A percentile compares a stretch with the other conserved stretches of the same genome.
Evolutionary conservation across 768 basidiomycete species (phyloP).

Genomic region (Auriscalpium vulgare): DNA sequence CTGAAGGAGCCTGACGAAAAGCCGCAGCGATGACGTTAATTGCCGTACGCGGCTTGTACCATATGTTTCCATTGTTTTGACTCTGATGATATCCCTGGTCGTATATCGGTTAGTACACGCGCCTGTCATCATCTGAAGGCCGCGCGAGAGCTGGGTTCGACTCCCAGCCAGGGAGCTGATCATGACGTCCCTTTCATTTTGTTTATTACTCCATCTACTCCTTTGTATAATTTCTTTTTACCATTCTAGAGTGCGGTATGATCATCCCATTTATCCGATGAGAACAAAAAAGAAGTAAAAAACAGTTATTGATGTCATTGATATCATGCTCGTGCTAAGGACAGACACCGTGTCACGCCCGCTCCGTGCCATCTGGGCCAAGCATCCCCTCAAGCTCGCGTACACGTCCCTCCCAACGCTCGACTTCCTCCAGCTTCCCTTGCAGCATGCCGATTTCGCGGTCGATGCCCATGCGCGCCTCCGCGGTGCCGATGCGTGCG

Average conservation of each 20-base stretch:
- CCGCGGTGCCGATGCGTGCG: conserved; percentile 59
- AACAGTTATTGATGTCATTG: too few species aligned
- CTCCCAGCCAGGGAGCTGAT: neutral
- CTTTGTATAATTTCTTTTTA: too few species aligned
- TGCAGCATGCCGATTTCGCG: conserved; percentile 66
- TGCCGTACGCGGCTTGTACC: too few species aligned
- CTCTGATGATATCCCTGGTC: neutral
- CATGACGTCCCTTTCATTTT: too few species aligned
- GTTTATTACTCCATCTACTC: too few species aligned
- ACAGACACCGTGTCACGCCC: neutral
- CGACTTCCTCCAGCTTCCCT: conserved; percentile 60
- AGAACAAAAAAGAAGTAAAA: too few species aligned
- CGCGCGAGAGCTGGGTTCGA: neutral
- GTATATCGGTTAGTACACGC: neutral
- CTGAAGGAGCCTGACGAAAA: too few species aligned
- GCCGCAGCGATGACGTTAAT: too few species aligned
- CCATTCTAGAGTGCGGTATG: too few species aligned
- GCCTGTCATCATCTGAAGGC: neutral
- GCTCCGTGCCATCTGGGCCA: conserved; percentile 8
- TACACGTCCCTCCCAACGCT: conserved; percentile 62
- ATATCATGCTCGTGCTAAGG: too few species aligned
- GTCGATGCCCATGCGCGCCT: conserved; percentile 68
- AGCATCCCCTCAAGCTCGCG: conserved; percentile 55
- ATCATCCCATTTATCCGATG: too few species aligned
- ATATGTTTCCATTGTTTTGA: too few species aligned